phyloP scores from a whole-genome alignment of 1,284 basidiomycete genomes.

The Boletus mariae region DNA sequence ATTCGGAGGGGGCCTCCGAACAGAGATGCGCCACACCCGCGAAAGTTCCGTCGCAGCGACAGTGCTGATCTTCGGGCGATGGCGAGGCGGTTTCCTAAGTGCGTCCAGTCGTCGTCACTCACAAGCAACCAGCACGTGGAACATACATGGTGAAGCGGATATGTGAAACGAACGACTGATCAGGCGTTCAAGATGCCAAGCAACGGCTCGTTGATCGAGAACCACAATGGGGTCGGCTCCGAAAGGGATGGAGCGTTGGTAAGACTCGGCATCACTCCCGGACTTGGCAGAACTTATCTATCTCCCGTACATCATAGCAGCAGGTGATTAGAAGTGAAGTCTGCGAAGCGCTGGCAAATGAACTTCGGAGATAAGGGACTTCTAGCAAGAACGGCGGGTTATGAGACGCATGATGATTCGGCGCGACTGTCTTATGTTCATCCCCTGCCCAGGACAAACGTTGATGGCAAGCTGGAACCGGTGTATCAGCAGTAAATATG shows the following conservation, averaged over 20 bases:
- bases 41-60: constrained; percentile 20
- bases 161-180: constrained; percentile 11
- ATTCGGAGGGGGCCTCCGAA: constrained; percentile 9
- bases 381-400: background rate
- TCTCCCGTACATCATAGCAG: background rate
- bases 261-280: background rate
- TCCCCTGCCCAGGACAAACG: background rate
- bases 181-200: constrained; percentile 3
- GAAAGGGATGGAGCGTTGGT: background rate
- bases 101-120: background rate
- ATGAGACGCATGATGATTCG: background rate
- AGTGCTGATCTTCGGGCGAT: background rate
- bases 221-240: background rate
- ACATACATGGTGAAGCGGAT: constrained; percentile 4
- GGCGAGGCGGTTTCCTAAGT: background rate
- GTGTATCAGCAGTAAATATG: background rate
- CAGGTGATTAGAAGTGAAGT: constrained; percentile 1
- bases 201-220: background rate
- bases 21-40: constrained; percentile 18
- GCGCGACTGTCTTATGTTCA: background rate
- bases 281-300: background rate
- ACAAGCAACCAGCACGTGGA: constrained; percentile 16
- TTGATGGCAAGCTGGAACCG: background rate
- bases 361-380: background rate
- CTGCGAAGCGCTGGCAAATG: background rate